Base-by-base conservation (phyloP, 345 rosid genomes). In the Brassica incana region DNA sequence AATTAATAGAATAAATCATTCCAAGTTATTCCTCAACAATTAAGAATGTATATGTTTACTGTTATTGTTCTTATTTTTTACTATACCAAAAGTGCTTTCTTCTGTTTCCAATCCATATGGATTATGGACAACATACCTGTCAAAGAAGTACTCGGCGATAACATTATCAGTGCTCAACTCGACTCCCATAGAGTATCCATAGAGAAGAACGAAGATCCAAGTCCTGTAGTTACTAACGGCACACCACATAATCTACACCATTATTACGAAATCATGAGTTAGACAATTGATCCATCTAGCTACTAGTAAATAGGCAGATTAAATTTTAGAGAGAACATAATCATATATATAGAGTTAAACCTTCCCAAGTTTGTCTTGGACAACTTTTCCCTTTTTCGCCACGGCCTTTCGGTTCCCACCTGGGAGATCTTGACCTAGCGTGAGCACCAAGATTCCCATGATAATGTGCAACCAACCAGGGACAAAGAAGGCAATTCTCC, bases 391-490 rank as follows among this genome's bases (percentile, higher is more conserved):
- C 79, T 78, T 84, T 85, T 86, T 89, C 65, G 88, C 90, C 23
- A 90, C 50, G 30, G 87, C 58, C 5, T 83, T 52, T 3, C 89
- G 82, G 76, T 90, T 87, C 0, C 95, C 95, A 74, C 84, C 95
- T 32, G 95, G 95, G 83, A 90, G 71, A 75, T 90, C 95, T 80
- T 90, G 95, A 65, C 95, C 95, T 2, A 90, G 59, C 18, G 84
- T 85, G 70, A 89, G 67, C 33, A 90, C 91, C 84, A 86, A 65
- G 61, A 88, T 81, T n/a, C 90, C 95, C 89, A 81, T 85, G 43
- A 90, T 78, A 1, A 89, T 77, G 67, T 90, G 84, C 63, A 87
- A 82, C 71, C 84, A 83, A 3, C 95, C 92, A 0, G 91, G 92
- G 50, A 89, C 27, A 73, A 90, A 90, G 79, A 90, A 90, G 32